Evolutionary conservation across 345 rosid species (phyloP), one percentile per base, ranked within the genome.

Genomic region (Garcia nutans): DNA sequence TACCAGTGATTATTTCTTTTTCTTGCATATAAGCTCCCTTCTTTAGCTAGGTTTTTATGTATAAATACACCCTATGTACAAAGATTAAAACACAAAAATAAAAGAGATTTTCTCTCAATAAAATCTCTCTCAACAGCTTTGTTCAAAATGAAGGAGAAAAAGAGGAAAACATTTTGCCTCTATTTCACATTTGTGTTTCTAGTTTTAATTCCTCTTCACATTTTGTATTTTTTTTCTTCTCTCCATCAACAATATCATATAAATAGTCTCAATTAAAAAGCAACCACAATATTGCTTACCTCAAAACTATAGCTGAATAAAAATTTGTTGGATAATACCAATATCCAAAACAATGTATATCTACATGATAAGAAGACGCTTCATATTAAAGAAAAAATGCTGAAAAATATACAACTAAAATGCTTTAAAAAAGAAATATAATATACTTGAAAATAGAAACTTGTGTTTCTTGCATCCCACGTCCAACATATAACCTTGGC

Each of bases 401-500:
- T 47, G 57, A 61, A 59, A 33, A 70, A 42, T 47, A 68, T 64
- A 75, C 71, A 13, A 63, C n/a, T 20, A 71, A 84, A 58, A 84
- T 56, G 62, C 57, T 77, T 76, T 65, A 76, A 5, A 71, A 75
- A 72, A 61, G 74, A 76, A 66, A 79, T 17, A 72, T 65, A 63
- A 50, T 75, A 70, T 95, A 95, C 99, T 93, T 95, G 89, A 93
- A 84, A 69, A 86, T 87, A 17, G 97, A 91, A 75, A 95, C 75
- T 84, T 93, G 97, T 67, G 93, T 90, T 87, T 95, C 99, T 82
- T 95, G 99, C 96, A 95, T 86, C 81, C 99, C 99, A 66, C 94
- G 88, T 72, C 99, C 99, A 70, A 93, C 80, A 70, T 83, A 95
- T 86, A 88, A 83, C 84, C 94, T 87, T 80, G 97, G 90, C 99